Percentiles rank a stretch among this genome's conserved stretches.
phyloP scores from a whole-genome alignment of 2,329 filamentous ascomycete genomes.

The Didymella pomorum region DNA sequence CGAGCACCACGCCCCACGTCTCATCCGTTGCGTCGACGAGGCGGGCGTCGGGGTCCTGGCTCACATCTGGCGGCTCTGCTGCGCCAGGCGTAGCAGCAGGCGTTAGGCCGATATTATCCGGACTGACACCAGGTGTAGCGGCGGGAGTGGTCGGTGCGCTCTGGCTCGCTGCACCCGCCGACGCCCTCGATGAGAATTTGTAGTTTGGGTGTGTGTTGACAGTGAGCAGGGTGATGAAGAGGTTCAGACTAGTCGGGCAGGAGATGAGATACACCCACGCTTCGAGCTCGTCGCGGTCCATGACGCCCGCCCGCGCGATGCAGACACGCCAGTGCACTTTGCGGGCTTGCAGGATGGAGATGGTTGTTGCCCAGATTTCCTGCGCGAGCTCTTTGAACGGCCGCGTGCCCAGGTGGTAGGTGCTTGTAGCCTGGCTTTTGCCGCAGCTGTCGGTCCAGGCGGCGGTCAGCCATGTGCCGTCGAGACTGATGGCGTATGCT shows the following conservation, averaged over 20 bases:
- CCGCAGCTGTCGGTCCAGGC: conserved; percentile 84
- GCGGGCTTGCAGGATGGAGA: conserved; percentile 73
- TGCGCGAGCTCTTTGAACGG: conserved; percentile 71
- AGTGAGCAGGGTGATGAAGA: conserved; percentile 64
- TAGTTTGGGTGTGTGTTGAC: conserved; percentile 72
- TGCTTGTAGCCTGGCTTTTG: conserved; percentile 73
- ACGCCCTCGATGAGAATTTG: conserved; percentile 66
- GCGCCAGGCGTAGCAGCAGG: conserved; percentile 72
- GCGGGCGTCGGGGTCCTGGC: conserved; percentile 68
- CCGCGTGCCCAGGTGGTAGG: conserved; percentile 73
- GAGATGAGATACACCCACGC: conserved; percentile 50
- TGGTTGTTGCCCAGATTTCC: conserved; percentile 81
- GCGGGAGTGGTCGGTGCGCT: conserved; percentile 28
- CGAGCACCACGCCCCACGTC: conserved; percentile 76
- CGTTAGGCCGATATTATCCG: conserved; percentile 59
- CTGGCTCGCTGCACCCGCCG: conserved; percentile 30
- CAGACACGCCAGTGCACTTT: conserved; percentile 81
- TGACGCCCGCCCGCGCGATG: conserved; percentile 73
- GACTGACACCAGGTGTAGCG: conserved; percentile 42
- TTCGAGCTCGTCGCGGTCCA: conserved; percentile 71
- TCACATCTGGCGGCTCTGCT: conserved; percentile 55
- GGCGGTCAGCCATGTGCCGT: conserved; percentile 79
- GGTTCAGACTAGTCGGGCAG: conserved; percentile 47
- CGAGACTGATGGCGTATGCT: conserved; percentile 77
- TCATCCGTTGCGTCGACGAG: conserved; percentile 78